Evolutionary conservation across 176 grass and related monocot species (phyloP).

Genomic region (Tuctoria greenei): DNA sequence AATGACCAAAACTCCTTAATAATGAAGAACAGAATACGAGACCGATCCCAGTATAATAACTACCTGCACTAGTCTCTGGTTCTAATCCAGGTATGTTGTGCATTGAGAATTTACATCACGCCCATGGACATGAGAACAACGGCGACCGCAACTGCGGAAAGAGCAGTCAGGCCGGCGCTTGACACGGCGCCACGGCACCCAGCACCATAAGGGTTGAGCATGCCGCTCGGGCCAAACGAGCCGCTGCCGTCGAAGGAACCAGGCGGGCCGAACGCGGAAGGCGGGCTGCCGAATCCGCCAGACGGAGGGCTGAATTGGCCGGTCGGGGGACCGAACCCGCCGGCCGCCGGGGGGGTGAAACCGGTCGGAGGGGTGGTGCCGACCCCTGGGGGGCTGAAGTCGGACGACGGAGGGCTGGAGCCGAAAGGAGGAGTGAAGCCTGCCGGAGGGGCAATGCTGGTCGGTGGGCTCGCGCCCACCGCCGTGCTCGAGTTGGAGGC

Average conservation of each 20-base stretch:
- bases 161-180: background rate
- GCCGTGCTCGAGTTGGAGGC: slow-evolving; percentile 44
- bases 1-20: background rate
- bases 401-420: slow-evolving; percentile 43
- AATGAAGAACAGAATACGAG: background rate
- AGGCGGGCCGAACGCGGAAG: slow-evolving; percentile 27
- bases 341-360: slow-evolving; percentile 21
- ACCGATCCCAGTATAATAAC: background rate
- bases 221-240: slow-evolving; percentile 49
- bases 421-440: slow-evolving; percentile 40
- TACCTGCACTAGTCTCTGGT: slow-evolving; percentile 1
- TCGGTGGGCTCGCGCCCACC: slow-evolving; percentile 16
- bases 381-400: slow-evolving; percentile 21
- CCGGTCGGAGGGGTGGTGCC: slow-evolving; percentile 27
- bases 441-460: slow-evolving; percentile 23
- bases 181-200: slow-evolving; percentile 13
- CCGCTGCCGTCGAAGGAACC: slow-evolving; percentile 39
- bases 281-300: slow-evolving; percentile 23
- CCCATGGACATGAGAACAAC: slow-evolving; percentile 1
- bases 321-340: slow-evolving; percentile 10
- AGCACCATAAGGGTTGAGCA: slow-evolving; percentile 30
- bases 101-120: slow-evolving; percentile 24
- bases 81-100: background rate
- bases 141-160: background rate
- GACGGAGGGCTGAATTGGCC: slow-evolving; percentile 26